These are phyloP conservation scores for Cladobotryum mycophilum DNA, from an alignment of 2,329 filamentous ascomycete genomes.

Conservation along the genomic window DNA sequence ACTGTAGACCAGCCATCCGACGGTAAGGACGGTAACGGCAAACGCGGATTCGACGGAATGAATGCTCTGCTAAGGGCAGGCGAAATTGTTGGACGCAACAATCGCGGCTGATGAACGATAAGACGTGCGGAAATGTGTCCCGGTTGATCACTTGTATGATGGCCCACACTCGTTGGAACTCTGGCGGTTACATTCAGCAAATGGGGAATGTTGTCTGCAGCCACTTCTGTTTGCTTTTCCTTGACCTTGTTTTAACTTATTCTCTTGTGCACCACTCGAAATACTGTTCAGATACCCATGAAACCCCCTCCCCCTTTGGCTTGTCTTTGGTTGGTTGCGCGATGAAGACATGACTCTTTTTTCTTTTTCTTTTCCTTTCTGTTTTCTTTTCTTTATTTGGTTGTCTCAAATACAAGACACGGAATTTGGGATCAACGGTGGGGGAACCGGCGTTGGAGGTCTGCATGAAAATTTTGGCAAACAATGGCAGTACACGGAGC, in stretches of 20 bases:
- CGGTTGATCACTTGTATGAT: neutral
- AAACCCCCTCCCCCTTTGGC: neutral
- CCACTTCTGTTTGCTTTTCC: conserved; percentile 2
- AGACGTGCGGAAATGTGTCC: neutral
- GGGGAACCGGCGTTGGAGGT: conserved; percentile 1
- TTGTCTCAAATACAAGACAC: neutral
- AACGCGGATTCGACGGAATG: conserved; percentile 46
- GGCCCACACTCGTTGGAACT: neutral
- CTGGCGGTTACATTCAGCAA: no score
- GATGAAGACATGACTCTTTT: neutral
- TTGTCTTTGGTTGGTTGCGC: neutral
- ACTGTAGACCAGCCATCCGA: conserved; percentile 18
- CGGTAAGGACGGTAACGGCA: conserved; percentile 15
- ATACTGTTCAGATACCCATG: conserved; percentile 10
- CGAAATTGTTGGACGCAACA: conserved; percentile 49
- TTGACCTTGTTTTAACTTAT: conserved; percentile 10
- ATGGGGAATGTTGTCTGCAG: neutral
- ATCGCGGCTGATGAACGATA: neutral
- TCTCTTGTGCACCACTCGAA: conserved; percentile 4
- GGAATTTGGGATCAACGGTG: neutral
- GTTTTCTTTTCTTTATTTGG: neutral
- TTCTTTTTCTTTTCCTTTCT: neutral
- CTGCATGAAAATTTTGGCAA: neutral
- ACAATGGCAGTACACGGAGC: neutral
- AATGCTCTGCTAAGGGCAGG: conserved; percentile 52